phyloP scores from a whole-genome alignment of 1,139 yeast species.

The Meyerozyma guilliermondii region DNA sequence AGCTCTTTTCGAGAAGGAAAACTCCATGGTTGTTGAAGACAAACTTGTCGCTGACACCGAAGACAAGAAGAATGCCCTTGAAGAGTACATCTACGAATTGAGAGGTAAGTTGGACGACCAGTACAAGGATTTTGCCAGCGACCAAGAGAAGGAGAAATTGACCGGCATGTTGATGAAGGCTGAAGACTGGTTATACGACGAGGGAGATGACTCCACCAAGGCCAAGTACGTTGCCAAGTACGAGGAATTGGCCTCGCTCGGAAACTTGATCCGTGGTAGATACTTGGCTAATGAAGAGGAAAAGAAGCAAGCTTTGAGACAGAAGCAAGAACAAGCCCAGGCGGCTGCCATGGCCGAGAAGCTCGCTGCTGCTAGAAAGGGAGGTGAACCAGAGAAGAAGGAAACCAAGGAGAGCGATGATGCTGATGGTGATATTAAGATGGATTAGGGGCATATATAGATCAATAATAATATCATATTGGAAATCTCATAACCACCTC shows the following conservation, averaged over 20 bases:
- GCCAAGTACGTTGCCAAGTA: conserved; percentile 97
- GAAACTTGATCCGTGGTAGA: conserved; percentile 94
- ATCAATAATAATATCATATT: background rate
- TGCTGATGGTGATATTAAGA: conserved; percentile 35
- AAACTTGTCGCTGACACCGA: conserved; percentile 98
- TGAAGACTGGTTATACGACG: conserved; percentile 98
- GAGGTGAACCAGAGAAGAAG: conserved; percentile 16
- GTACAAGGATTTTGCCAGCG: conserved; percentile 83
- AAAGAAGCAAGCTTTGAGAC: conserved; percentile 82
- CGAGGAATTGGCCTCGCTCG: conserved; percentile 93
- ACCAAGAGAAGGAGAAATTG: conserved; percentile 81
- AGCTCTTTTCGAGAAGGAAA: conserved; percentile 72
- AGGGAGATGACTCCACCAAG: conserved; percentile 93
- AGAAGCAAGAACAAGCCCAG: conserved; percentile 83
- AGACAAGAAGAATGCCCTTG: conserved; percentile 96
- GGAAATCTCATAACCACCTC: background rate
- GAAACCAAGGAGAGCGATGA: conserved; percentile 7
- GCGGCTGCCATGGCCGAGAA: conserved; percentile 89
- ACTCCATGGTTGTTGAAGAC: conserved; percentile 80
- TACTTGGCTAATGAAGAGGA: conserved; percentile 93
- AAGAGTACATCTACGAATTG: conserved; percentile 95
- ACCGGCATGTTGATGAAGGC: conserved; percentile 71
- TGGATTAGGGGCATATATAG: conserved; percentile 15
- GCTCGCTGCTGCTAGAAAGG: conserved; percentile 74
- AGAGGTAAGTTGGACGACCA: conserved; percentile 96